These are phyloP conservation scores for Lentinus tigrinus DNA, from an alignment of 768 basidiomycete genomes.

Conservation along the genomic window DNA sequence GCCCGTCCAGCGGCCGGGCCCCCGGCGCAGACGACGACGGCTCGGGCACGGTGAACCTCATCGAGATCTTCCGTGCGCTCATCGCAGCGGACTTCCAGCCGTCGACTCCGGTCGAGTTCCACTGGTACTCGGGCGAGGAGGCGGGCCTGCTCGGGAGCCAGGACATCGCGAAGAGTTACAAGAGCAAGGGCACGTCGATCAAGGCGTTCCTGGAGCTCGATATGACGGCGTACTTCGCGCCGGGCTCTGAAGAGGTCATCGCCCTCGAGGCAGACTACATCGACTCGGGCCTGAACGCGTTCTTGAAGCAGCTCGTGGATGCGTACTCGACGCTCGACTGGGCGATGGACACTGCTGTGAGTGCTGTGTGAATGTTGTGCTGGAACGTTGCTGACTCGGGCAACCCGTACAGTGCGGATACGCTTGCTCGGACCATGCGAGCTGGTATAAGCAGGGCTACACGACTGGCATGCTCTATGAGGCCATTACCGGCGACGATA, in stretches of 20 bases:
- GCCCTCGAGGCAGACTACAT: conserved; percentile 26
- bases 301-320: conserved; percentile 41
- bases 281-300: conserved; percentile 38
- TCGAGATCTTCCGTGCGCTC: conserved; percentile 44
- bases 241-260: conserved; percentile 5
- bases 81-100: conserved; percentile 42
- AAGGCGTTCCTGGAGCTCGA: conserved; percentile 31
- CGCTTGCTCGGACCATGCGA: conserved; percentile 17
- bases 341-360: conserved; percentile 6
- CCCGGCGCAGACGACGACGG: conserved; percentile 44
- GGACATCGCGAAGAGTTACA: conserved; percentile 47
- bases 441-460: conserved; percentile 16
- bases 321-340: conserved; percentile 34
- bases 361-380: background rate
- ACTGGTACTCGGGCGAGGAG: conserved; percentile 48
- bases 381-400: background rate
- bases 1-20: conserved; percentile 15
- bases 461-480: conserved; percentile 14
- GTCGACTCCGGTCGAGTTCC: conserved; percentile 44
- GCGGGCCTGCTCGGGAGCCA: conserved; percentile 40
- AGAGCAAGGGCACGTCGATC: conserved; percentile 32
- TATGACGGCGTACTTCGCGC: conserved; percentile 37
- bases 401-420: conserved; percentile 6
- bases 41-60: conserved; percentile 45
- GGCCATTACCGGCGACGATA: conserved; percentile 13